Base-by-base conservation (phyloP, 1,139 yeast species). In the Geotrichum europaeum region DNA sequence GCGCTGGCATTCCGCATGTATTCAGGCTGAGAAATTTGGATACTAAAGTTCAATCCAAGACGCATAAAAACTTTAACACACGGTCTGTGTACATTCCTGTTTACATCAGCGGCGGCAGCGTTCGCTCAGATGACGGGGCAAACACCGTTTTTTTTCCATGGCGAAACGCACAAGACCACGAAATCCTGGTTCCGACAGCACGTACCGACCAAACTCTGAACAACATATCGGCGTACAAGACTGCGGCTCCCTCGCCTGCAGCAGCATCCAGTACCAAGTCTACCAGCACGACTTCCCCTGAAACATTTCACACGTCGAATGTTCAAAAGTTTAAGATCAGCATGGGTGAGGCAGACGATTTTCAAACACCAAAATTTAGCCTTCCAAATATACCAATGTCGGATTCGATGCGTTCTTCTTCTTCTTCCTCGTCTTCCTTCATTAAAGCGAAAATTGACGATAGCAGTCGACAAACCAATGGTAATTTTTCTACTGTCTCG, bases 21-120 rank as follows among this genome's bases (percentile, higher is more conserved):
- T 56, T 50, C 51, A 25, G 58, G 12, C 47, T 50, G 55, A n/a
- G 58, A n/a, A 20, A 51, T 20, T 32, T 51, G 22, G 58, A 55
- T 13, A 32, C 36, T 13, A 28, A 24, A 13, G 4, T n/a, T 40
- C 18, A n/a, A 40, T 6, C 47, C 18, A n/a, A 40, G 13, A 40
- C 12, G 18, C 18, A 40, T n/a, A n/a, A 40, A 40, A 7, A 4
- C 10, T 40, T 18, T n/a, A 40, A 13, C 9, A 18, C 47, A 1
- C 47, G 20, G 5, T 40, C 47, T 18, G 47, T 40, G 7, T 40
- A 40, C 18, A 40, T 40, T n/a, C 47, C 47, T 15, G 22, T 40
- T n/a, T 40, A 40, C 5, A n/a, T 40, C 47, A n/a, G 20, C 4
- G 20, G 20, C 7, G 22, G 22, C 47, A 40, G 22, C 20, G 47